phyloP scores from a whole-genome alignment of 2,329 filamentous ascomycete species.

The Fusarium xyrophilum region DNA sequence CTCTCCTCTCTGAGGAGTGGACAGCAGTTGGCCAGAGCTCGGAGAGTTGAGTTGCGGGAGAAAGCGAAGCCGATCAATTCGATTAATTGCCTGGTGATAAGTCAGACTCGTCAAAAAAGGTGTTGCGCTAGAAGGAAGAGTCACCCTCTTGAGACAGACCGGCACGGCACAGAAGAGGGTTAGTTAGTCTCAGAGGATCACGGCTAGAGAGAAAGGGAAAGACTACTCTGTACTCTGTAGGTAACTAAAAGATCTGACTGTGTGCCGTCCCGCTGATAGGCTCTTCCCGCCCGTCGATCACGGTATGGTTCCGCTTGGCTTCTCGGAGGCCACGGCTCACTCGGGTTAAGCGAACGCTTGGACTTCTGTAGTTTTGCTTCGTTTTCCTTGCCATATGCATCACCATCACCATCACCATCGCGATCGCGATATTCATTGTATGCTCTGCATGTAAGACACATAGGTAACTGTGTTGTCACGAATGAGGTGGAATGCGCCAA shows the following conservation, averaged over 20 bases:
- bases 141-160: slow-evolving; percentile 18
- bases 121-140: slow-evolving; percentile 18
- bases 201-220: background rate
- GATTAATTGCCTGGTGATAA: slow-evolving; percentile 3
- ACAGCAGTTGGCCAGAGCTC: slow-evolving; percentile 1
- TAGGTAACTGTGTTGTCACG: background rate
- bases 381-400: slow-evolving; percentile 18
- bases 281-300: slow-evolving; percentile 32
- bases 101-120: background rate
- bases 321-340: slow-evolving; percentile 16
- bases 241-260: slow-evolving; percentile 20
- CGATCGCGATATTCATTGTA: background rate
- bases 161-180: slow-evolving; percentile 20
- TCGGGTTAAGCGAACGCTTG: slow-evolving; percentile 24
- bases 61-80: slow-evolving; percentile 20
- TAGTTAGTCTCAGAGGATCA: slow-evolving; percentile 25
- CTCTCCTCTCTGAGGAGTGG: slow-evolving; percentile 17
- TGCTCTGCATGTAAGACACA: background rate
- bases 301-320: slow-evolving; percentile 8
- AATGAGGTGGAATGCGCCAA: background rate
- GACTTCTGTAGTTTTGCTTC: slow-evolving; percentile 24
- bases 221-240: too few relatives aligned
- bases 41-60: slow-evolving; percentile 13
- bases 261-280: slow-evolving; percentile 37
- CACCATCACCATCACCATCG: slow-evolving; percentile 14